Evolutionary conservation across 345 rosid genomes (phyloP).

Genomic region (Gossypium anomalum): DNA sequence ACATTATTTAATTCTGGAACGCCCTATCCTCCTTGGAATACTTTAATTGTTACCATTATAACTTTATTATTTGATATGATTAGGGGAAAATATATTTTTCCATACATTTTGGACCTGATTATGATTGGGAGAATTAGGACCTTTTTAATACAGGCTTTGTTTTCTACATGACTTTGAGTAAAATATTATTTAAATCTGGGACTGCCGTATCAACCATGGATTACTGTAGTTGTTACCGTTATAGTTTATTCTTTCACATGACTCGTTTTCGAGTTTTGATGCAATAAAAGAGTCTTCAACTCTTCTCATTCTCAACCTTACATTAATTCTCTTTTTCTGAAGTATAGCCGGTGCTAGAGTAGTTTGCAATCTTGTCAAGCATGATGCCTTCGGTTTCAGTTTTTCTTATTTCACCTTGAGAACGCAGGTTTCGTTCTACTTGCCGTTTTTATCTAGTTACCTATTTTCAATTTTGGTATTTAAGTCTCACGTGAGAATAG

Average conservation of each 20-base stretch:
- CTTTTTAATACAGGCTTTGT: not conserved
- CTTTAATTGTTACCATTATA: not conserved
- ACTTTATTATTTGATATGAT: not conserved
- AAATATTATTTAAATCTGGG: not conserved
- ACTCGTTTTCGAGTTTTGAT: not conserved
- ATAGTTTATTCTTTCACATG: not conserved
- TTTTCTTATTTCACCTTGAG: not conserved
- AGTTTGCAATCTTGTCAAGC: not conserved
- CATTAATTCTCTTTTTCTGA: not conserved
- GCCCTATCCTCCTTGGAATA: not conserved
- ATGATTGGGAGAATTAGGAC: not conserved
- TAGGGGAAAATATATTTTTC: not conserved
- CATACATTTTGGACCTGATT: not conserved
- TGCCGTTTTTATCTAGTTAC: not conserved
- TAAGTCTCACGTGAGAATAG: not conserved
- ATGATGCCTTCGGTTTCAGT: not conserved
- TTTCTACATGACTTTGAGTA: not conserved
- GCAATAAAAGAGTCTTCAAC: not conserved
- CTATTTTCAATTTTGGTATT: not conserved
- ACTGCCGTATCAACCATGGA: not conserved
- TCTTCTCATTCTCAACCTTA: not conserved
- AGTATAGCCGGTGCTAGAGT: not conserved
- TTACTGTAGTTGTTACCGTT: not conserved
- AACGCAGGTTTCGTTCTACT: not conserved
- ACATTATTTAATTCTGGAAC: not conserved